These are phyloP conservation scores for Sedum album DNA, from an alignment of 164 flowering plant genomes.

Conservation along the genomic window DNA sequence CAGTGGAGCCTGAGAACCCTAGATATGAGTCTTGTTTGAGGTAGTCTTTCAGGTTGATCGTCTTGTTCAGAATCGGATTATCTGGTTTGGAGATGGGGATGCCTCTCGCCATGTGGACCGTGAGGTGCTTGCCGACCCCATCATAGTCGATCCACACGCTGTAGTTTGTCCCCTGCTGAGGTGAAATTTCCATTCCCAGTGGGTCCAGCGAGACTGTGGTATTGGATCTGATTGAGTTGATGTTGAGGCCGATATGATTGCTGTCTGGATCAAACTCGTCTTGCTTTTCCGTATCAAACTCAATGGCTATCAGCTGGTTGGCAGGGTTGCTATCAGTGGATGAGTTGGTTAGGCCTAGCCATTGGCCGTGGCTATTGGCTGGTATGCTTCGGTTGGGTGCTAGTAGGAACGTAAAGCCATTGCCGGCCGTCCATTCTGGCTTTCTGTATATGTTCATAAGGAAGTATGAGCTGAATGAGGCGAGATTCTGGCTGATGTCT, in stretches of 20 bases:
- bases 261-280: constrained; percentile 22
- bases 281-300: constrained; percentile 23
- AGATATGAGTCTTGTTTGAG: constrained; percentile 19
- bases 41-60: constrained; percentile 13
- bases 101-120: constrained; percentile 20
- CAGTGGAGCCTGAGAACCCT: constrained; percentile 51
- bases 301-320: constrained; percentile 25
- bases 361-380: constrained; percentile 14
- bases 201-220: constrained; percentile 12
- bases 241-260: constrained; percentile 26
- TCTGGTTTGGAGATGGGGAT: background rate
- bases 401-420: constrained; percentile 23
- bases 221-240: constrained; percentile 20
- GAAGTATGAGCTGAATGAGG: constrained; percentile 24
- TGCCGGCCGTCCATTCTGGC: constrained; percentile 10
- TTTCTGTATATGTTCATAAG: constrained; percentile 19
- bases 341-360: constrained; percentile 23
- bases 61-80: constrained; percentile 11
- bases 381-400: constrained; percentile 20
- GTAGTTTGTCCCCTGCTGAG: constrained; percentile 8
- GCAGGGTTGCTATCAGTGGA: constrained; percentile 18
- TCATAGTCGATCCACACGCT: constrained; percentile 24
- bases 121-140: constrained; percentile 13
- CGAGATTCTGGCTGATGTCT: constrained; percentile 4
- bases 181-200: constrained; percentile 16